Evolutionary conservation across 148 eudicot species (phyloP), one percentile per base, ranked within the genome.

Genomic region (Camellia japonica): DNA sequence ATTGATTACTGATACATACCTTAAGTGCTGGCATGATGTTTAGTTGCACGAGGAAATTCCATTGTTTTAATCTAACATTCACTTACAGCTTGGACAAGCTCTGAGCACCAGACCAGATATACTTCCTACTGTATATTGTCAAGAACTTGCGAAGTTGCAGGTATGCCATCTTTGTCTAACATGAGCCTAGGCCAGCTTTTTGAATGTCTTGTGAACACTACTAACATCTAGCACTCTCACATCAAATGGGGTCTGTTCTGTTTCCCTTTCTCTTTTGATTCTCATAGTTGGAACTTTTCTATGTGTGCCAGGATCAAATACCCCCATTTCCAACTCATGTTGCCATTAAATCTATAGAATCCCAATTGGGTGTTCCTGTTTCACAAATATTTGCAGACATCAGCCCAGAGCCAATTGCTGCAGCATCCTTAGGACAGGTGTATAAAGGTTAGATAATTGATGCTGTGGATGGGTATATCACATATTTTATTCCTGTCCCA

Each of bases 391-490:
- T 96, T 89, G 89, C 95, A n/a, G 97, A 96, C 89, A 93, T 96
- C 68, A 96, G 99, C 87, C 68, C 83, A 38, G 86, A 91, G 88
- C 99, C 99, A 54, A 79, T 96, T 80, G 99, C 99, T 81, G 98
- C 99, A 54, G 99, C 99, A 85, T 96, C 99, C 79, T 78, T 96
- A 65, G 99, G 99, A 76, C 99, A 96, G 90, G 99, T 96, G 70
- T 96, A 96, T 87, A 96, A 92, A 93, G 99, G 99, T 96, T 83
- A 83, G 90, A 64, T 42, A 81, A 65, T 43, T 55, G 51, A 30
- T 80, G 11, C 42, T 73, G 18, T 68, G 12, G 64, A 74, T 78
- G 44, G 56, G 18, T 16, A 46, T 60, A 23, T 71, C 3, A 71
- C 43, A n/a, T 63, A 12, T 41, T 67, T 59, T 19, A 59, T 68